These are phyloP conservation scores for Malassezia japonica DNA, from an alignment of 1,284 basidiomycete species.

Conservation along the genomic window DNA sequence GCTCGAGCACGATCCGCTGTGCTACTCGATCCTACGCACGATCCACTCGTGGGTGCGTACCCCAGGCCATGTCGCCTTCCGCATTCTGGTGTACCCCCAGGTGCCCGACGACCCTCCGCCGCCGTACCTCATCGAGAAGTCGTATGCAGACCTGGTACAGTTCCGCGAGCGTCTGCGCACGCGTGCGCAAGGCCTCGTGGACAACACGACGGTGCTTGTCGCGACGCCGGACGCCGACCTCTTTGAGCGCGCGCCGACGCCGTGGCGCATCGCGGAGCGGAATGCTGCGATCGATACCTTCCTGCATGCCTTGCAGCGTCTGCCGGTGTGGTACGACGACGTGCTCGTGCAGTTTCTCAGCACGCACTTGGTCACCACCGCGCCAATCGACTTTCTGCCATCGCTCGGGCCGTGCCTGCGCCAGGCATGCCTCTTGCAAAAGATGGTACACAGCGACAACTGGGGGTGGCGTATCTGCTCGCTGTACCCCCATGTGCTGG, in stretches of 20 bases:
- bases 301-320: conserved; percentile 2
- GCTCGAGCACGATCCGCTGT: neutral
- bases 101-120: neutral
- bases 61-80: conserved; percentile 1
- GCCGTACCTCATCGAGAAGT: conserved; percentile 5
- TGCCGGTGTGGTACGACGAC: conserved; percentile 1
- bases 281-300: conserved; percentile 8
- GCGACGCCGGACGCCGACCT: neutral
- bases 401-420: conserved; percentile 2
- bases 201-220: neutral
- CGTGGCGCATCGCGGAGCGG: conserved; percentile 6
- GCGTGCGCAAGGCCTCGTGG: neutral
- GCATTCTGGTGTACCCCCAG: neutral
- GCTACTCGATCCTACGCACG: neutral
- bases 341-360: conserved; percentile 5
- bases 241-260: conserved; percentile 7
- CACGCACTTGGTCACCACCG: neutral
- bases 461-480: conserved; percentile 5
- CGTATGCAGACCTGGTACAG: conserved; percentile 2
- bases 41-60: neutral
- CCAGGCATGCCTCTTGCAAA: conserved; percentile 5
- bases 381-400: neutral
- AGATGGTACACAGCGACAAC: neutral
- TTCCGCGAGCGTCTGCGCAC: conserved; percentile 3
- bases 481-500: conserved; percentile 1